Percentiles rank a stretch among this genome's conserved stretches.
phyloP scores from a whole-genome alignment of 2,329 filamentous ascomycete genomes.

The Alternaria incomplexa region DNA sequence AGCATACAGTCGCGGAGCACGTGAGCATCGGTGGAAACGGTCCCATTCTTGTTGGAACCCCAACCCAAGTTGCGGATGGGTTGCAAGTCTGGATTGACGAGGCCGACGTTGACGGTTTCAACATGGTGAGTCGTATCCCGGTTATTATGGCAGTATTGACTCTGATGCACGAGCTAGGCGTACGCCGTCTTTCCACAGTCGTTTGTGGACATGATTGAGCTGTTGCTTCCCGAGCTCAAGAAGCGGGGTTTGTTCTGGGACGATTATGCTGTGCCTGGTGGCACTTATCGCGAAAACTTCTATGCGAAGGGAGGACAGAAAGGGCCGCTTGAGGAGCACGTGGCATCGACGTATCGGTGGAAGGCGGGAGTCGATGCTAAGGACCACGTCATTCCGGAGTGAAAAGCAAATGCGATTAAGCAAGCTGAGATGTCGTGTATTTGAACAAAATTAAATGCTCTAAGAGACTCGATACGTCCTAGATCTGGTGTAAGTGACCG shows the following conservation, averaged over 20 bases:
- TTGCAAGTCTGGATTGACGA: slow-evolving; percentile 72
- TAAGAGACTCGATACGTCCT: neutral
- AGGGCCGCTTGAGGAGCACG: slow-evolving; percentile 60
- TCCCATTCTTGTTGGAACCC: slow-evolving; percentile 68
- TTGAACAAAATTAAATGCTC: neutral
- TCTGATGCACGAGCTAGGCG: slow-evolving; percentile 43
- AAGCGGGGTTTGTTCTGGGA: slow-evolving; percentile 64
- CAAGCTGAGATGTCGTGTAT: neutral
- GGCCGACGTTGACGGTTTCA: slow-evolving; percentile 77
- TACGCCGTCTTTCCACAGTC: slow-evolving; percentile 72
- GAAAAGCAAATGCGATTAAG: slow-evolving; percentile 53
- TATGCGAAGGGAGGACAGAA: slow-evolving; percentile 59
- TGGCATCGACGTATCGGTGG: slow-evolving; percentile 57
- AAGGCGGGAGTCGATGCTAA: slow-evolving; percentile 42
- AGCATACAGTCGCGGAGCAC: slow-evolving; percentile 71
- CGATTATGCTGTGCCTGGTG: slow-evolving; percentile 61
- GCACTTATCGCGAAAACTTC: slow-evolving; percentile 68
- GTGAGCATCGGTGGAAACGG: slow-evolving; percentile 72
- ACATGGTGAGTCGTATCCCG: slow-evolving; percentile 61
- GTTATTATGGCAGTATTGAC: neutral
- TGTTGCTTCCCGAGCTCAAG: slow-evolving; percentile 68
- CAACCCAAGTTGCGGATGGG: slow-evolving; percentile 68
- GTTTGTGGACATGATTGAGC: slow-evolving; percentile 71
- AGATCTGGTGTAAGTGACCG: neutral
- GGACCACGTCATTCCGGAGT: slow-evolving; percentile 35